Evolutionary conservation across 345 rosid species (phyloP).

Genomic region (Excoecaria agallocha): DNA sequence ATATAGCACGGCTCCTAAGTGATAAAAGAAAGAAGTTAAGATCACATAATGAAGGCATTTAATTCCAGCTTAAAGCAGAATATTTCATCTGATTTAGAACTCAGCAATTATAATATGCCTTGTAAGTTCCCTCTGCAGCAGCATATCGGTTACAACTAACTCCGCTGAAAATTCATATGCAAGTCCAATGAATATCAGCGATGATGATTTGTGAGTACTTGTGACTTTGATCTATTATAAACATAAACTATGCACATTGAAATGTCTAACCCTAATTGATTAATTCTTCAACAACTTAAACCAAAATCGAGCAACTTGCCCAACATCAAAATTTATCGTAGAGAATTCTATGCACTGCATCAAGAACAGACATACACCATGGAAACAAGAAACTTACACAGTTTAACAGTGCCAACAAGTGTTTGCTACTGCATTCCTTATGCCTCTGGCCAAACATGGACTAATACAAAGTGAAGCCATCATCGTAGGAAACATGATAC

Average conservation of each 20-base stretch:
- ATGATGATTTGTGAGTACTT: not conserved
- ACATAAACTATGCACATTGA: not conserved
- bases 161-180: not conserved
- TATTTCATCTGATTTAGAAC: not conserved
- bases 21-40: no score
- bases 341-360: no score
- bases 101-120: not conserved
- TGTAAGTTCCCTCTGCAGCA: not conserved
- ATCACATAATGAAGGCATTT: not conserved
- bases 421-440: not conserved
- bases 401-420: not conserved
- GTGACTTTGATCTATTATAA: not conserved
- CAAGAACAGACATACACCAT: no score
- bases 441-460: not conserved
- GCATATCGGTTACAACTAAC: not conserved
- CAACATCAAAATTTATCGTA: not conserved
- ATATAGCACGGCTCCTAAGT: no score
- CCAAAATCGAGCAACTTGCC: not conserved
- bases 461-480: conserved; percentile 50
- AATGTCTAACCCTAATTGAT: not conserved
- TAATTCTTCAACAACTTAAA: not conserved
- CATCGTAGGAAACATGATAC: conserved; percentile 58
- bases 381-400: no score
- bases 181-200: not conserved
- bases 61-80: not conserved